phyloP scores from a whole-genome alignment of 192 early-diverging fungal genomes.

The Dissophora globulifera region DNA sequence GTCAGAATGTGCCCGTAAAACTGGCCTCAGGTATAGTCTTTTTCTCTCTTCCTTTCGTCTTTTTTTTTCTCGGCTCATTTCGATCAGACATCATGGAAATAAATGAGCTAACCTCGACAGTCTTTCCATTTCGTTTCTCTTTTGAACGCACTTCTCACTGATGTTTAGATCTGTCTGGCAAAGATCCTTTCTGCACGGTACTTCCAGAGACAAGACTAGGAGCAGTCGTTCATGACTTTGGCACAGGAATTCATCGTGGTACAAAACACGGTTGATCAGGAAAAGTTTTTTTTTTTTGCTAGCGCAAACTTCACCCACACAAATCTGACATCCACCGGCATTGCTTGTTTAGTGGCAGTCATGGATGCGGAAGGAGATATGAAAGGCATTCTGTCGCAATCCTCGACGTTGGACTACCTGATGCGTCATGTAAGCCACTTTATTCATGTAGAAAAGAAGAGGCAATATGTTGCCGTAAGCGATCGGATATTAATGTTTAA shows the following conservation, averaged over 20 bases:
- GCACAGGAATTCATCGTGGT: slow-evolving; percentile 80
- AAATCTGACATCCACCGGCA: too few relatives aligned
- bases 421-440: slow-evolving; percentile 64
- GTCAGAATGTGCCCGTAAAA: slow-evolving; percentile 68
- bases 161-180: slow-evolving; percentile 73
- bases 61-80: neutral
- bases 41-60: slow-evolving; percentile 7
- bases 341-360: slow-evolving; percentile 69
- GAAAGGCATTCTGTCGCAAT: slow-evolving; percentile 83
- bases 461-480: neutral
- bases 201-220: slow-evolving; percentile 78
- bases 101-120: too few relatives aligned
- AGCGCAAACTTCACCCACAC: too few relatives aligned
- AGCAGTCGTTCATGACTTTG: slow-evolving; percentile 78
- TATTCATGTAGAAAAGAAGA: too few relatives aligned
- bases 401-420: slow-evolving; percentile 73
- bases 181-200: slow-evolving; percentile 87
- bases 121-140: too few relatives aligned
- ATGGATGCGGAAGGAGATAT: slow-evolving; percentile 70
- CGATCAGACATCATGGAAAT: too few relatives aligned
- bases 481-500: too few relatives aligned
- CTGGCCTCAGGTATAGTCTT: slow-evolving; percentile 66
- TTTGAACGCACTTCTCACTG: neutral
- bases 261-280: neutral
- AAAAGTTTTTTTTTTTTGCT: too few relatives aligned